These are phyloP conservation scores for Ostreobium quekettii DNA, from an alignment of 139 green algal species.

Conservation along the genomic window DNA sequence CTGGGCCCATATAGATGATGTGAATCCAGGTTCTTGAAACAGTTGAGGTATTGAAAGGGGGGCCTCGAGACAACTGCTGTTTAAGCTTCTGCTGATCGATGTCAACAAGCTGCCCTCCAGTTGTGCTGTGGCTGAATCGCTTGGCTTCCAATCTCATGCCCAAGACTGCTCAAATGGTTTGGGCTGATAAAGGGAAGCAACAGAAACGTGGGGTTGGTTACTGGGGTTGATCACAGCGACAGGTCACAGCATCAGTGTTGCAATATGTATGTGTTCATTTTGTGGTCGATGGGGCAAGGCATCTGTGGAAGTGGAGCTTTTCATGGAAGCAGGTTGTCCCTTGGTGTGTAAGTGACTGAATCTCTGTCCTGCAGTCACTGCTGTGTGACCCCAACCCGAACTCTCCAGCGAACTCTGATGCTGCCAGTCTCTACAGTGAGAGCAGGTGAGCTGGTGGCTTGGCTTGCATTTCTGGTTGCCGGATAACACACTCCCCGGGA, in stretches of 20 bases:
- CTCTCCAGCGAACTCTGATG: slow-evolving; percentile 93
- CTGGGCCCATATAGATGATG: neutral
- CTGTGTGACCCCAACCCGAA: slow-evolving; percentile 96
- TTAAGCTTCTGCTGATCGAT: too few relatives aligned
- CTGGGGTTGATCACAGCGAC: too few relatives aligned
- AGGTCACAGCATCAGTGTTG: too few relatives aligned
- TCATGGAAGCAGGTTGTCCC: neutral
- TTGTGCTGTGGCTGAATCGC: too few relatives aligned
- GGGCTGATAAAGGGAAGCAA: too few relatives aligned
- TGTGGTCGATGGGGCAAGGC: neutral
- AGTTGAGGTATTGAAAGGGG: neutral
- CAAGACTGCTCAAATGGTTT: too few relatives aligned
- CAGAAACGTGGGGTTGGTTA: too few relatives aligned
- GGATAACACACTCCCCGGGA: neutral
- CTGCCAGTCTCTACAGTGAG: slow-evolving; percentile 83
- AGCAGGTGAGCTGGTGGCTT: slow-evolving; percentile 46
- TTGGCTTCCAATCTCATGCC: too few relatives aligned
- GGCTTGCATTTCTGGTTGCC: neutral
- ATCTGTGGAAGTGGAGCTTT: neutral
- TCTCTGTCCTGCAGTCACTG: slow-evolving; percentile 63
- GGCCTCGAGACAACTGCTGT: neutral
- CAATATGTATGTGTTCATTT: neutral
- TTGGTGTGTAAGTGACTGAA: slow-evolving; percentile 5
- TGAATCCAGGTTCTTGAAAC: neutral
- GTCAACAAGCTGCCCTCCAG: too few relatives aligned